A percentile compares a stretch with the other conserved stretches of the same genome.
Evolutionary conservation across 2,329 filamentous ascomycete genomes (phyloP).

Genomic region (Diaporthe vexans): DNA sequence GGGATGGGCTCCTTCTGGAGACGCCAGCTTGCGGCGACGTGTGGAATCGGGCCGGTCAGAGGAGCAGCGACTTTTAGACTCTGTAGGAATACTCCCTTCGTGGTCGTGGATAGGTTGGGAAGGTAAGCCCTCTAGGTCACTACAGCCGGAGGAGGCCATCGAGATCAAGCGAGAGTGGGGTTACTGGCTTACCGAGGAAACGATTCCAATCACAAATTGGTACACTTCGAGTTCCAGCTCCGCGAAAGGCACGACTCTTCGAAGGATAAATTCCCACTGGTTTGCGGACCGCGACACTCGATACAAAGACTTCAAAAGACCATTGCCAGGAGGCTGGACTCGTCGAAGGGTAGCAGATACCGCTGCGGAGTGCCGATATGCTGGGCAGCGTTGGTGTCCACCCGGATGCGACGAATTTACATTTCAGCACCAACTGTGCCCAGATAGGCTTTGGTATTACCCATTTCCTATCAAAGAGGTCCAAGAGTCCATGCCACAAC

Average conservation of each 20-base stretch:
- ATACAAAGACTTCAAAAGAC: not conserved
- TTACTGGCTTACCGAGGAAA: not conserved
- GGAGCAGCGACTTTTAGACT: not conserved
- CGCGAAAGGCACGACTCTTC: too few species aligned
- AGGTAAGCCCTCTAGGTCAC: not conserved
- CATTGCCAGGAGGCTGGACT: slow-evolving; percentile 13
- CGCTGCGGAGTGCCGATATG: too few species aligned
- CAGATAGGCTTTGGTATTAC: not conserved
- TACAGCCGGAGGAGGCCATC: not conserved
- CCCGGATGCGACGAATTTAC: too few species aligned
- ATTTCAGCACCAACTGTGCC: not conserved
- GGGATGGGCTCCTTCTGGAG: slow-evolving; percentile 25
- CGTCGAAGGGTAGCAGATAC: not conserved
- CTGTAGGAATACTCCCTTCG: not conserved
- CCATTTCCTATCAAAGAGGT: slow-evolving; percentile 8
- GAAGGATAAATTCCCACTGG: slow-evolving; percentile 5
- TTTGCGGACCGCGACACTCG: not conserved
- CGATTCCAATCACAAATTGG: slow-evolving; percentile 19
- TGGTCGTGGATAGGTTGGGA: slow-evolving; percentile 37
- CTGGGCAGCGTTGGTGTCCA: too few species aligned
- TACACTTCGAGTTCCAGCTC: not conserved
- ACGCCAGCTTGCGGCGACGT: slow-evolving; percentile 3
- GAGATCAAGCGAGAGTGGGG: not conserved
- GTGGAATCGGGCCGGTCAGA: not conserved
- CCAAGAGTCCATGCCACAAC: not conserved